Evolutionary conservation across 345 rosid species (phyloP).

Genomic region (Zanthoxylum bungeanum): DNA sequence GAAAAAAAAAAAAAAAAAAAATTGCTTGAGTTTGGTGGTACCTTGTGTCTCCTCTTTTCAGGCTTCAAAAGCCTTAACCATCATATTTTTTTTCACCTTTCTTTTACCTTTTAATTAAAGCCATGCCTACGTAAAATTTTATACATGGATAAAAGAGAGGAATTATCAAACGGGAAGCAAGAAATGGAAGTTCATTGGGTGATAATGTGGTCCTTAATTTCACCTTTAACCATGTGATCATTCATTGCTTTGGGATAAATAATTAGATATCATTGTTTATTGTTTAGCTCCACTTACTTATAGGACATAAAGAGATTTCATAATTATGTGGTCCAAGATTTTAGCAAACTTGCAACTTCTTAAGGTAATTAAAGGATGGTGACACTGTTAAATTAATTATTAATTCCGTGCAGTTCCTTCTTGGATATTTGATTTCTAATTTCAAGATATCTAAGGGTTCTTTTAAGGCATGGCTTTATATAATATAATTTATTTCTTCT

Average conservation of each 20-base stretch:
- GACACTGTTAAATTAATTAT: not conserved
- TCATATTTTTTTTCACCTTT: not conserved
- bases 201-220: conserved; percentile 17
- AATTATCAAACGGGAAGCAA: not conserved
- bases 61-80: conserved; percentile 2
- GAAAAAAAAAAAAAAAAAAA: no score
- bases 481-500: no score
- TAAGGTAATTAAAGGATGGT: not conserved
- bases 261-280: not conserved
- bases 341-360: not conserved
- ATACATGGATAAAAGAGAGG: not conserved
- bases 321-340: conserved; percentile 21
- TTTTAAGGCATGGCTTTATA: no score
- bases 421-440: conserved; percentile 5
- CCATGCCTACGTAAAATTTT: not conserved
- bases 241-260: not conserved
- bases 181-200: not conserved
- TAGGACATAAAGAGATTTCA: conserved; percentile 2
- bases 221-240: conserved; percentile 17
- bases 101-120: not conserved
- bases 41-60: conserved; percentile 19
- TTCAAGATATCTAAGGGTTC: no score
- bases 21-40: no score
- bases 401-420: not conserved
- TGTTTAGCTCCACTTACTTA: not conserved